Conservation (phyloP, 768 basidiomycete species). For the Mycena venus region DNA sequence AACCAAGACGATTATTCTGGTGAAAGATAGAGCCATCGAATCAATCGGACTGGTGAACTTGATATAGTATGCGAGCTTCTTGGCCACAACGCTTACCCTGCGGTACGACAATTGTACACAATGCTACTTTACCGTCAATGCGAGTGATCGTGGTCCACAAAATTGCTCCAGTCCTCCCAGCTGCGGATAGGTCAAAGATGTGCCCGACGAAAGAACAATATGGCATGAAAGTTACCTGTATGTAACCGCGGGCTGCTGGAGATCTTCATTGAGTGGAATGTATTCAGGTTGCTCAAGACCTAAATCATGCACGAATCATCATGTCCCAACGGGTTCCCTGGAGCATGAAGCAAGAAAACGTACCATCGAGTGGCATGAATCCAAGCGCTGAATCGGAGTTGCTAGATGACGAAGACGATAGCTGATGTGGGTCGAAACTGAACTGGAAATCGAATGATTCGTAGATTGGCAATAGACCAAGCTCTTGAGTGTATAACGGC, state of each 20-base stretch:
- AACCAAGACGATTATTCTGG: no score
- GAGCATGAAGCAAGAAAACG: not conserved
- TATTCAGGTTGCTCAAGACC: not conserved
- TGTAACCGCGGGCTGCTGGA: not conserved
- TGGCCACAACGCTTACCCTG: no score
- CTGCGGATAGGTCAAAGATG: not conserved
- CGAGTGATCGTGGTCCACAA: not conserved
- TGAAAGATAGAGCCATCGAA: no score
- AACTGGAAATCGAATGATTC: conserved; percentile 18
- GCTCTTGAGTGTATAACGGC: conserved; percentile 21
- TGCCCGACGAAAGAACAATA: not conserved
- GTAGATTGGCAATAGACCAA: conserved; percentile 17
- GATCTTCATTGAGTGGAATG: not conserved
- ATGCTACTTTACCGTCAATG: no score
- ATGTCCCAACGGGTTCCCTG: no score
- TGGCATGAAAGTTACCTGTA: not conserved
- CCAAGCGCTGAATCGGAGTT: not conserved
- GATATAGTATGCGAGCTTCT: no score
- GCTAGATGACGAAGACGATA: not conserved
- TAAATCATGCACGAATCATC: not conserved
- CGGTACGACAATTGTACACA: no score
- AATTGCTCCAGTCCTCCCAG: conserved; percentile 5
- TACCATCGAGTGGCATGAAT: not conserved
- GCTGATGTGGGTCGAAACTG: not conserved
- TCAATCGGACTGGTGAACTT: no score